These are phyloP conservation scores for Fusarium nodosum DNA, from an alignment of 2,329 filamentous ascomycete genomes.

Conservation along the genomic window DNA sequence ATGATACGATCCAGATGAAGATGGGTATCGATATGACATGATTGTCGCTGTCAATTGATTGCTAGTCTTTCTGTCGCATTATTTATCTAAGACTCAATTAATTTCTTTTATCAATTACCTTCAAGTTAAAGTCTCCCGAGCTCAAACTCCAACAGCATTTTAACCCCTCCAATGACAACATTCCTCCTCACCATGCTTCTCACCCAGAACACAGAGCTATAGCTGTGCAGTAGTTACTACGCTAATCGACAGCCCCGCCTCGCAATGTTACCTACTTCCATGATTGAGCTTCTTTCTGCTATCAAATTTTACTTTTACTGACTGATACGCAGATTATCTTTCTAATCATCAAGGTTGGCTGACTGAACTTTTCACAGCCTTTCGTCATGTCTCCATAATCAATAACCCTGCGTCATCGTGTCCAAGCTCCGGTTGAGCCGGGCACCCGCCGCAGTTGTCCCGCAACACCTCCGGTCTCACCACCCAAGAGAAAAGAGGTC, in stretches of 20 bases:
- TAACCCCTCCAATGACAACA: slow-evolving; percentile 46
- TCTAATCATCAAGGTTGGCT: slow-evolving; percentile 40
- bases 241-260: slow-evolving; percentile 10
- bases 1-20: slow-evolving; percentile 25
- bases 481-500: slow-evolving; percentile 5
- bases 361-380: slow-evolving; percentile 25
- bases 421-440: slow-evolving; percentile 29
- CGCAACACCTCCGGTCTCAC: slow-evolving; percentile 25
- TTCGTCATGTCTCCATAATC: slow-evolving; percentile 47
- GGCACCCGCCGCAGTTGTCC: slow-evolving; percentile 28
- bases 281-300: slow-evolving; percentile 2
- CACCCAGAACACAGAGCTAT: slow-evolving; percentile 26
- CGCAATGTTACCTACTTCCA: neutral
- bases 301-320: slow-evolving; percentile 1
- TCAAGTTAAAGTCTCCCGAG: neutral
- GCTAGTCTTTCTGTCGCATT: neutral
- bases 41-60: neutral
- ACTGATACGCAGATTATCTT: slow-evolving; percentile 20
- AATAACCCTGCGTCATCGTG: slow-evolving; percentile 26
- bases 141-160: slow-evolving; percentile 11
- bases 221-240: slow-evolving; percentile 4
- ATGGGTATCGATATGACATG: slow-evolving; percentile 9
- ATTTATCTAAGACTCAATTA: neutral
- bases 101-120: neutral
- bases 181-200: slow-evolving; percentile 31